Evolutionary conservation across 1,284 basidiomycete genomes (phyloP), one percentile per base, ranked within the genome.

Genomic region (Leccinum angustisporum): DNA sequence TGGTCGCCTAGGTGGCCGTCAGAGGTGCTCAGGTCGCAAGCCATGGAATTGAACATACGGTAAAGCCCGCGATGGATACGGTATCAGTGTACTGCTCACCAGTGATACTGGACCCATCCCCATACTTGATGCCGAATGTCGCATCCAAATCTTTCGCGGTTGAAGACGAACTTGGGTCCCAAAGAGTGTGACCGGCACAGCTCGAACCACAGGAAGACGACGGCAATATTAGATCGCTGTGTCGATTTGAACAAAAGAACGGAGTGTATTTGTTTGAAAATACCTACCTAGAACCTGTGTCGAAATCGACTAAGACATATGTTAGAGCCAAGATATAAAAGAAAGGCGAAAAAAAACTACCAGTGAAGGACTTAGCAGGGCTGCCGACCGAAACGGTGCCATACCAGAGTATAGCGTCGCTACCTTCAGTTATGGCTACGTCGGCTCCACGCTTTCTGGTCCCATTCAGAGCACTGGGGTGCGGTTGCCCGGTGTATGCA

Each of bases 321-420:
- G 5, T 54, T 18, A 54, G 31, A 34, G 7, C 31, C 36, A 10
- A 54, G 10, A 5, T 21, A 9, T 31, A n/a, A 13, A n/a, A 10
- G 16, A 25, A 30, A n/a, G 11, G n/a, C 11, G 25, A 13, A 54
- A 4, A 34, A 4, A n/a, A 36, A 58, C 54, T 50, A 66, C 70
- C 65, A 3, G 60, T 62, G 46, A 64, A 72, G 3, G 7, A 4
- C 0, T 11, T 0, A 1, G 59, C 0, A 27, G 72, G 70, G 18
- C 61, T 72, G 8, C 72, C 70, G 13, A 67, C 56, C 3, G 54
- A 54, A 10, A 71, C 63, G 13, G 4, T 18, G 16, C 69, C 70
- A 7, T 63, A 65, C 72, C 70, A 71, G 1, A 68, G n/a, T 1
- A 21, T 4, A 30, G 3, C 5, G 1, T 14, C 6, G 31, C 6